Evolutionary conservation across 257 asterid species (phyloP), one percentile per base, ranked within the genome.

Genomic region (Hygrophila difformis): DNA sequence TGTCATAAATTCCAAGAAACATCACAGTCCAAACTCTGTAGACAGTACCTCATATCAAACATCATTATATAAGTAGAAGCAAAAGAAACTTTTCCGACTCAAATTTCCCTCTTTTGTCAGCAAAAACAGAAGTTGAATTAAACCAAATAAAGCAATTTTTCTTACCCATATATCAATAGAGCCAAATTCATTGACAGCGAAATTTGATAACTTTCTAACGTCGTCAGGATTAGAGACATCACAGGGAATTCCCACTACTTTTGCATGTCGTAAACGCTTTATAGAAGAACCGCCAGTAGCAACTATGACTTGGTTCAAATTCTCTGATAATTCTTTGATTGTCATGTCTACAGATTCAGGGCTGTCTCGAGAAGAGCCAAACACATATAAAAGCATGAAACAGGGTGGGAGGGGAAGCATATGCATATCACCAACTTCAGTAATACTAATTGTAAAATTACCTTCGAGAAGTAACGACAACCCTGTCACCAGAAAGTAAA

Each of bases 141-240:
- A n/a, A n/a, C n/a, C n/a, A n/a, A n/a, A n/a, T 19, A 42, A 36
- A 2, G 35, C 42, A 39, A 45, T 35, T 42, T 60, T 42, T 58
- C 57, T 60, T 61, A 85, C 98, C 98, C 98, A 89, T 44, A 85
- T 79, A 67, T 89, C 94, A 59, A 85, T 48, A 11, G 71, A 61
- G 46, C 93, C 96, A 60, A 89, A 83, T 69, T 85, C 81, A 36
- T 59, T 65, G 31, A 68, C 71, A 34, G 94, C 93, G 50, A 69
- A 89, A 10, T 64, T 64, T 35, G 86, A 88, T 69, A 89, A 70
- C 60, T 70, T 77, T 49, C 47, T 63, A 42, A 89, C 93, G 42
- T 89, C 96, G 38, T 76, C 82, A n/a, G 98, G 88, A 13, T 74
- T 71, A 61, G 96, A 85, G 53, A 89, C 98, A 39, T 89, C 96